phyloP scores from a whole-genome alignment of 2,329 filamentous ascomycete species.

The Exophiala sp. region DNA sequence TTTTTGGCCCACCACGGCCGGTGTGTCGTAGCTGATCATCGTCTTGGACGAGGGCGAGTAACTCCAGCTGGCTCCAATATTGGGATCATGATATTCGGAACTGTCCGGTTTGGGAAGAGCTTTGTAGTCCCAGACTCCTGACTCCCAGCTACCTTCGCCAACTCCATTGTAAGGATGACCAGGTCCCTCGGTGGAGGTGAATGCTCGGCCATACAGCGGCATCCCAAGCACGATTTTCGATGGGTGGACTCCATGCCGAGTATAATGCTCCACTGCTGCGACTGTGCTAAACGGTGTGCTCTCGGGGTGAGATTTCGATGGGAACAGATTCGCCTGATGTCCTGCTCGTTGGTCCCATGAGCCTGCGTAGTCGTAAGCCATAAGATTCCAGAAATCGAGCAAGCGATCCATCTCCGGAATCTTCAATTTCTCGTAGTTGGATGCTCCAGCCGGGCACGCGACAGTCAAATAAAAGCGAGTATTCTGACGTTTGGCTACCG shows the following conservation, averaged over 20 bases:
- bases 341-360: conserved; percentile 68
- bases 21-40: conserved; percentile 75
- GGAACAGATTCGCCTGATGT: conserved; percentile 75
- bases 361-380: conserved; percentile 86
- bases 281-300: conserved; percentile 74
- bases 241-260: conserved; percentile 54
- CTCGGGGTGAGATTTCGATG: conserved; percentile 50
- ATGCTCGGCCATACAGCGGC: conserved; percentile 85
- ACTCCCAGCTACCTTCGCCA: conserved; percentile 77
- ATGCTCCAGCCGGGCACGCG: conserved; percentile 44
- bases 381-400: conserved; percentile 72
- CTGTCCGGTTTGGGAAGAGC: conserved; percentile 65
- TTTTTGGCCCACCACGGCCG: conserved; percentile 62
- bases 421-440: conserved; percentile 59
- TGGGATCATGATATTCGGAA: conserved; percentile 56
- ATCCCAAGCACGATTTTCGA: conserved; percentile 82
- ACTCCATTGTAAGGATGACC: conserved; percentile 65
- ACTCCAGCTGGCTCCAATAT: conserved; percentile 66
- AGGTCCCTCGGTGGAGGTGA: conserved; percentile 68
- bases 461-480: conserved; percentile 26
- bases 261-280: conserved; percentile 66
- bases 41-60: conserved; percentile 59
- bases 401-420: conserved; percentile 59
- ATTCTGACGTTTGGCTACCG: conserved; percentile 21
- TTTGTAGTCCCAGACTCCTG: conserved; percentile 85